Conservation (phyloP, 2,329 filamentous ascomycete genomes). For the Drechslerella stenobrocha region DNA sequence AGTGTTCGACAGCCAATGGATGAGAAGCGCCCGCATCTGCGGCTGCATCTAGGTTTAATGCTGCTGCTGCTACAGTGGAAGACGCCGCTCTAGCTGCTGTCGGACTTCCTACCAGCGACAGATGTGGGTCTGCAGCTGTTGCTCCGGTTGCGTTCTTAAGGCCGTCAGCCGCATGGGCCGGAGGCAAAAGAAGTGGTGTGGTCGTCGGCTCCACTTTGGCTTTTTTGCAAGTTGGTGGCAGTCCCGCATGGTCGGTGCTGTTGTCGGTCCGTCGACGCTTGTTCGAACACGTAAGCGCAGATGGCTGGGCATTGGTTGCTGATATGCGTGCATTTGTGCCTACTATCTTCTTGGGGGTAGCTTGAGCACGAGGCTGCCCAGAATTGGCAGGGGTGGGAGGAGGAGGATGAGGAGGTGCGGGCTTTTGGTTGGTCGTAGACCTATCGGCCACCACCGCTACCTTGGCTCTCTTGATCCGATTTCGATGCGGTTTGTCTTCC, state of each 20-base stretch:
- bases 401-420: slow-evolving; percentile 2
- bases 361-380: background rate
- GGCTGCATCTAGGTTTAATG: background rate
- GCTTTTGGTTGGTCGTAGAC: background rate
- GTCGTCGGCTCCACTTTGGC: slow-evolving; percentile 21
- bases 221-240: slow-evolving; percentile 11
- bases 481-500: background rate
- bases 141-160: slow-evolving; percentile 22
- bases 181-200: slow-evolving; percentile 5
- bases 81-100: background rate
- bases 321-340: background rate
- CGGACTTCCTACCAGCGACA: background rate
- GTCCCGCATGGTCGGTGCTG: slow-evolving; percentile 10
- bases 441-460: background rate
- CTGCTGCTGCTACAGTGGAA: background rate
- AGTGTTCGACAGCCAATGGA: no score
- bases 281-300: slow-evolving; percentile 6
- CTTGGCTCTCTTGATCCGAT: background rate
- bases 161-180: slow-evolving; percentile 33
- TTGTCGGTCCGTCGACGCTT: slow-evolving; percentile 17
- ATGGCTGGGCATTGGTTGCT: background rate
- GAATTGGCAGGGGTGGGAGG: no score
- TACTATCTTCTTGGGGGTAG: background rate
- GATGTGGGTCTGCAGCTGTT: slow-evolving; percentile 9
- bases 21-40: background rate